Conservation (phyloP, 345 rosid species). For the Aquilaria yunnanensis region DNA sequence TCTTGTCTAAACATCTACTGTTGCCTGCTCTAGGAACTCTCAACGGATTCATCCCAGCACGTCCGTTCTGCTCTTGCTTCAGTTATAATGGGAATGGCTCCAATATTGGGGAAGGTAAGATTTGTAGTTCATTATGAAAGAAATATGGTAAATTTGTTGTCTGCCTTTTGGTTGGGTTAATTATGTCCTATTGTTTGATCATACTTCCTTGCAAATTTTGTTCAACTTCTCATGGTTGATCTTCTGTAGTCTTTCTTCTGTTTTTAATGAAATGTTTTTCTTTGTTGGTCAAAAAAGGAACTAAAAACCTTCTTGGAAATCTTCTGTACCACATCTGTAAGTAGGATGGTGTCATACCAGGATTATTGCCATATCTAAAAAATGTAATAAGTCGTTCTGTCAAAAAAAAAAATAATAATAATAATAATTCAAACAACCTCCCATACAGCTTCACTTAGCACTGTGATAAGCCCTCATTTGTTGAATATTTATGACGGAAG, state of each 20-base stretch:
- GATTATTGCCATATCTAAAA: too few species aligned
- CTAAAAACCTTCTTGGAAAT: too few species aligned
- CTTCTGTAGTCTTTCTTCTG: background rate
- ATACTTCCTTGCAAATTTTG: background rate
- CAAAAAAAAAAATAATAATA: too few species aligned
- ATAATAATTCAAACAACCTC: too few species aligned
- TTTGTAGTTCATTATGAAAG: background rate
- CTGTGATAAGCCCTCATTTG: too few species aligned
- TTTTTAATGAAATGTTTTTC: too few species aligned
- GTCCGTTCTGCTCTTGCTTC: conserved; percentile 98
- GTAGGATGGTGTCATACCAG: too few species aligned
- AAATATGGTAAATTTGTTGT: background rate
- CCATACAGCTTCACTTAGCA: background rate
- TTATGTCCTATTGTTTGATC: background rate
- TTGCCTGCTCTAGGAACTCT: conserved; percentile 55
- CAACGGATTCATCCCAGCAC: conserved; percentile 96
- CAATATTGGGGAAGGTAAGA: conserved; percentile 59
- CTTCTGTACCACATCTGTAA: too few species aligned
- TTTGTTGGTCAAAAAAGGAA: too few species aligned
- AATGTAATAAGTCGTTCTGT: too few species aligned
- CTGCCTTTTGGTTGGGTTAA: background rate
- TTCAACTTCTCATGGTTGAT: background rate
- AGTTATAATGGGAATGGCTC: conserved; percentile 99
- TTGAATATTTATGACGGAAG: conserved; percentile 15
- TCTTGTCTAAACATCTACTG: background rate